Evolutionary conservation across 1,284 basidiomycete species (phyloP).

Genomic region (Moniliophthora roreri): DNA sequence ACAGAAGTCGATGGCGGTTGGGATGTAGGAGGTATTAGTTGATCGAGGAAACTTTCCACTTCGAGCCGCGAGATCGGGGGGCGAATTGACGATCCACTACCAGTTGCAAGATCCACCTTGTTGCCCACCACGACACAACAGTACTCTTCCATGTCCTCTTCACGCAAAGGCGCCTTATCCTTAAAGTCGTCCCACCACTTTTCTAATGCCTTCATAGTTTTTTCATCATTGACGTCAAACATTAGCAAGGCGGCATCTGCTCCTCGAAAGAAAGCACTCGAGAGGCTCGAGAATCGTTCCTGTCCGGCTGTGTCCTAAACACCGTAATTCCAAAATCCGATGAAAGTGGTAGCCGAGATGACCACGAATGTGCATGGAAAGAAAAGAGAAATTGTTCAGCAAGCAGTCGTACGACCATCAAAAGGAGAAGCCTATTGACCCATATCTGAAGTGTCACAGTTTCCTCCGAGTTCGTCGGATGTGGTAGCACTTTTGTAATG

Average conservation of each 20-base stretch:
- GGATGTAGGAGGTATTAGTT: background rate
- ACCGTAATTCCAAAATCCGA: background rate
- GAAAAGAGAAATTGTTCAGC: slow-evolving; percentile 5
- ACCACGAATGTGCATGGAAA: background rate
- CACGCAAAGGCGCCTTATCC: slow-evolving; percentile 59
- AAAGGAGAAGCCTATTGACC: slow-evolving; percentile 43
- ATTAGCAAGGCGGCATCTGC: slow-evolving; percentile 81
- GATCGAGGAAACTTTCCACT: background rate
- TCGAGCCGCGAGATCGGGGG: background rate
- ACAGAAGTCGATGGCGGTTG: background rate
- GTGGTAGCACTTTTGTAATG: slow-evolving; percentile 68
- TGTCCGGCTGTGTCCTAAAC: slow-evolving; percentile 75
- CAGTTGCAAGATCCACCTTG: slow-evolving; percentile 70
- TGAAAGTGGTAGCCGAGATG: background rate
- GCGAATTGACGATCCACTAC: slow-evolving; percentile 15
- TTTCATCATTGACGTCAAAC: slow-evolving; percentile 70
- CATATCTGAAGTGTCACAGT: slow-evolving; percentile 74
- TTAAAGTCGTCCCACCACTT: slow-evolving; percentile 80
- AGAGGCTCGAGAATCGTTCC: slow-evolving; percentile 80
- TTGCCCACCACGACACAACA: slow-evolving; percentile 80
- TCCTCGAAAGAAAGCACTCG: slow-evolving; percentile 79
- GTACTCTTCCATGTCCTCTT: slow-evolving; percentile 62
- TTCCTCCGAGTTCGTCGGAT: slow-evolving; percentile 52
- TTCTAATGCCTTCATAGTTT: slow-evolving; percentile 56
- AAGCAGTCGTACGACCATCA: slow-evolving; percentile 13